Evolutionary conservation across 768 basidiomycete species (phyloP).

Genomic region (Fomitopsis serialis): DNA sequence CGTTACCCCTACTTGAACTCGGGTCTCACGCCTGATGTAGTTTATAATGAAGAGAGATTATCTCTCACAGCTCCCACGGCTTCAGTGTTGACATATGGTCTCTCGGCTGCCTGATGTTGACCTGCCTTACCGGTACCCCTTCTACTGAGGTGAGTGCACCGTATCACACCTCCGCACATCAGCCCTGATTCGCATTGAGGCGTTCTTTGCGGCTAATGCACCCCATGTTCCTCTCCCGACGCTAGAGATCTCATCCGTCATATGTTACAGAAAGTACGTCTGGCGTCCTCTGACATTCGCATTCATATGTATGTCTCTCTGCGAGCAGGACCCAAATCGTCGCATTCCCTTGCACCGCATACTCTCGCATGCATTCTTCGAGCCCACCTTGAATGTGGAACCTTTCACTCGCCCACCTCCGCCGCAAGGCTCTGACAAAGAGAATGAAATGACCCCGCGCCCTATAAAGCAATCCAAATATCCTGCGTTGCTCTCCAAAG

Average conservation of each 20-base stretch:
- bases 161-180: not conserved
- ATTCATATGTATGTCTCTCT: no score
- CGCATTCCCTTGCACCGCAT: constrained; percentile 23
- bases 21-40: not conserved
- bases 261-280: constrained; percentile 19
- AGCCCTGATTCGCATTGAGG: constrained; percentile 12
- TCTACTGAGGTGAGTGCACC: constrained; percentile 26
- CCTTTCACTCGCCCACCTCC: not conserved
- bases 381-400: constrained; percentile 1
- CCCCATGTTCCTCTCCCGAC: constrained; percentile 23
- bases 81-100: constrained; percentile 44
- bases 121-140: constrained; percentile 30
- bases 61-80: constrained; percentile 25
- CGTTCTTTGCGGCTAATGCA: constrained; percentile 14
- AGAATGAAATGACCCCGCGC: not conserved
- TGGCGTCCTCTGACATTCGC: no score
- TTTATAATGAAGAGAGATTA: constrained; percentile 32
- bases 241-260: constrained; percentile 13
- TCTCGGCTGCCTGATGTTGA: constrained; percentile 35
- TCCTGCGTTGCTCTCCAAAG: constrained; percentile 5
- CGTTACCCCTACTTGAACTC: not conserved
- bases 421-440: not conserved
- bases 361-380: constrained; percentile 28
- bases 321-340: constrained; percentile 20
- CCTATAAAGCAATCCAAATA: not conserved